Conservation (phyloP, 2,329 filamentous ascomycete species). For the Stemphylium vesicarium region DNA sequence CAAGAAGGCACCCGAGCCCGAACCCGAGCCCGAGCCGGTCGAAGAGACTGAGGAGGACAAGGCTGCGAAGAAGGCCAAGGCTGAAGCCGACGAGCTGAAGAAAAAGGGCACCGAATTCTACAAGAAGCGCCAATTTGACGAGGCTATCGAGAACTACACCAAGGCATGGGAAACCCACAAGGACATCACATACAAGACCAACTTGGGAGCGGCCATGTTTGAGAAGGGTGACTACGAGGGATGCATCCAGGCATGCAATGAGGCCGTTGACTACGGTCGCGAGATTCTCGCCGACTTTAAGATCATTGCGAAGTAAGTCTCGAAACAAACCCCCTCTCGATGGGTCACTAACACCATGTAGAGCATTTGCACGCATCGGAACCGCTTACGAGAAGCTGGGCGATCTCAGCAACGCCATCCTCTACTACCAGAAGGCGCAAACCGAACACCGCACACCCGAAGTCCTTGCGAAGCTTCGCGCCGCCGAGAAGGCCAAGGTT, state of each 20-base stretch:
- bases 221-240: slow-evolving; percentile 95
- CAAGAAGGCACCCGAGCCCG: slow-evolving; percentile 56
- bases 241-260: slow-evolving; percentile 83
- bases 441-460: slow-evolving; percentile 97
- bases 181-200: slow-evolving; percentile 98
- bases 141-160: slow-evolving; percentile 90
- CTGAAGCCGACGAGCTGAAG: slow-evolving; percentile 93
- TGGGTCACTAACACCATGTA: slow-evolving; percentile 32
- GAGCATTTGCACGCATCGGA: slow-evolving; percentile 91
- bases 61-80: slow-evolving; percentile 89
- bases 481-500: slow-evolving; percentile 83
- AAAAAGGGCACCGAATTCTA: slow-evolving; percentile 91
- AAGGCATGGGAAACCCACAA: slow-evolving; percentile 95
- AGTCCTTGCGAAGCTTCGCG: slow-evolving; percentile 87
- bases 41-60: slow-evolving; percentile 85
- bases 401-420: slow-evolving; percentile 78
- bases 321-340: neutral
- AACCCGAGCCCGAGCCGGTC: slow-evolving; percentile 69
- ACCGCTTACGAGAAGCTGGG: slow-evolving; percentile 90
- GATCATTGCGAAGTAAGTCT: slow-evolving; percentile 82
- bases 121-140: slow-evolving; percentile 97
- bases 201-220: slow-evolving; percentile 90
- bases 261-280: slow-evolving; percentile 89
- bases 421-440: slow-evolving; percentile 90
- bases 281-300: slow-evolving; percentile 95